These are phyloP conservation scores for Suhomyces vadensis DNA, from an alignment of 805 yeast species.

Conservation along the genomic window DNA sequence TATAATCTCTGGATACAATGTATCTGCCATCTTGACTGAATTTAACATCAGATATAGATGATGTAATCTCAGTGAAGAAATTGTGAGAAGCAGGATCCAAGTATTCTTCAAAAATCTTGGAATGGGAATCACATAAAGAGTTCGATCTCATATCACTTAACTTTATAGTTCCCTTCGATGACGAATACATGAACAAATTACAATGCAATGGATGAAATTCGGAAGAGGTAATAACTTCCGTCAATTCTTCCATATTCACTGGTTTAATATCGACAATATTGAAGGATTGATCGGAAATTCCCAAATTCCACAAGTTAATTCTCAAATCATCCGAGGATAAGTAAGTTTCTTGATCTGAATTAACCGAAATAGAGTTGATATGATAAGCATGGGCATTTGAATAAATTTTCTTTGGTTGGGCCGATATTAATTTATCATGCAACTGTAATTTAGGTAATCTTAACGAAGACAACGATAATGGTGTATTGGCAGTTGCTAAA, in stretches of 20 bases:
- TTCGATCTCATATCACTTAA: conserved; percentile 95
- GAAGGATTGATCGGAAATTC: conserved; percentile 91
- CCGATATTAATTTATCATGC: conserved; percentile 93
- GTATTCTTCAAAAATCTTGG: conserved; percentile 87
- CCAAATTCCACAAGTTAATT: conserved; percentile 92
- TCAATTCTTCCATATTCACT: conserved; percentile 96
- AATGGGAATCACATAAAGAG: conserved; percentile 88
- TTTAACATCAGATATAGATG: conserved; percentile 90
- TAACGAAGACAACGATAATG: conserved; percentile 43
- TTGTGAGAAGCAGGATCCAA: conserved; percentile 90
- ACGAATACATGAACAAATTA: conserved; percentile 91
- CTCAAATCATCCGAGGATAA: conserved; percentile 91
- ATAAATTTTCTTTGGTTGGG: conserved; percentile 88
- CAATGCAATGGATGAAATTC: conserved; percentile 94
- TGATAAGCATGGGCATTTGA: conserved; percentile 98
- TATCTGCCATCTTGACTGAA: conserved; percentile 91
- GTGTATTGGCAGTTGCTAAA: conserved; percentile 21
- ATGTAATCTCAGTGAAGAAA: conserved; percentile 95
- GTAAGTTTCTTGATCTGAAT: conserved; percentile 95
- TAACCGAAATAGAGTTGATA: conserved; percentile 91
- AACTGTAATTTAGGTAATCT: conserved; percentile 85
- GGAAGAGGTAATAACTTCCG: conserved; percentile 95
- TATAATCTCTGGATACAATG: conserved; percentile 94
- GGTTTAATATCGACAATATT: conserved; percentile 98
- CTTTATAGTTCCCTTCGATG: conserved; percentile 93